A percentile compares a stretch with the other conserved stretches of the same genome.
Conservation (phyloP, 2,329 filamentous ascomycete genomes). For the Hortaea werneckii region DNA sequence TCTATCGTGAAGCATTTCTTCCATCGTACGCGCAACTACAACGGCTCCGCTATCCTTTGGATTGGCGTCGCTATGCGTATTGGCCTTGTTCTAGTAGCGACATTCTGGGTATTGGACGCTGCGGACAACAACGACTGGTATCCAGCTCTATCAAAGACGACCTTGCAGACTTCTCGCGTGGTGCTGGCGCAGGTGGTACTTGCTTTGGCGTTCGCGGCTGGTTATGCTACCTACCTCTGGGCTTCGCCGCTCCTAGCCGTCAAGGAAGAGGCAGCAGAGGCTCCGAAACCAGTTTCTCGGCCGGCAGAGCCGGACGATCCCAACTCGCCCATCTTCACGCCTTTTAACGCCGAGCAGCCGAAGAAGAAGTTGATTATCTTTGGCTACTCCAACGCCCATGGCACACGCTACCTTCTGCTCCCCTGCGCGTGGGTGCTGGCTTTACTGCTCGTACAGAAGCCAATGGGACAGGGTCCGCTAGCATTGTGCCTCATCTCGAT, state of each 20-base stretch:
- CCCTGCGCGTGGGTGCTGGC: conserved; percentile 68
- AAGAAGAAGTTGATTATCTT: conserved; percentile 50
- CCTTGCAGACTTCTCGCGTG: conserved; percentile 64
- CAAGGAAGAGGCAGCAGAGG: conserved; percentile 28
- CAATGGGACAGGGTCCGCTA: conserved; percentile 82
- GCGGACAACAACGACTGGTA: conserved; percentile 82
- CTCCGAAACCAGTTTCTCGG: conserved; percentile 10
- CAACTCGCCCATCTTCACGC: conserved; percentile 27
- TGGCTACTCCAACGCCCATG: conserved; percentile 88
- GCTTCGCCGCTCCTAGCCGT: conserved; percentile 76
- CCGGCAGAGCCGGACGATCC: conserved; percentile 21
- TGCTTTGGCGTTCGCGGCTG: conserved; percentile 70
- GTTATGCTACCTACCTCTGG: conserved; percentile 76
- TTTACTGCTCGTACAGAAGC: conserved; percentile 76
- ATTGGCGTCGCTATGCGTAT: conserved; percentile 68
- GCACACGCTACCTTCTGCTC: conserved; percentile 78
- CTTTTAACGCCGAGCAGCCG: conserved; percentile 20
- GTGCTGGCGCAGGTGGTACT: conserved; percentile 72
- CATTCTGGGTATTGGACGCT: conserved; percentile 83
- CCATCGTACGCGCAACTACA: conserved; percentile 71
- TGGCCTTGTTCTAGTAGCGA: conserved; percentile 63
- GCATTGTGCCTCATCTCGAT: conserved; percentile 80
- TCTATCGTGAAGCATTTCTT: conserved; percentile 72
- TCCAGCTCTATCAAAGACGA: conserved; percentile 44
- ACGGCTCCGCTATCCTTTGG: conserved; percentile 77